phyloP scores from a whole-genome alignment of 23 red algal species.

The Agarophyton chilense region DNA sequence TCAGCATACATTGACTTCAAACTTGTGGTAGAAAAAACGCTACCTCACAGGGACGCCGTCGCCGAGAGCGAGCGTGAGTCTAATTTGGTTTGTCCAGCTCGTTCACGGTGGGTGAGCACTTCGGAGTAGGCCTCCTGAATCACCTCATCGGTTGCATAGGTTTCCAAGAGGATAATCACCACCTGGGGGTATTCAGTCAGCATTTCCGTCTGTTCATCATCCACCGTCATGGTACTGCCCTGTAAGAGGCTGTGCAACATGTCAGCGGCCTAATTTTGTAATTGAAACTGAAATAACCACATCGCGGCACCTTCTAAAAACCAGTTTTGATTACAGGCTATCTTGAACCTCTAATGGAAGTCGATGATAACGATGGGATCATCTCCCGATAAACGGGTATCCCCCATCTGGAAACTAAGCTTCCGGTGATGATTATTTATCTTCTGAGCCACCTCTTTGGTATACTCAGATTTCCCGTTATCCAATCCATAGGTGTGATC shows the following conservation, averaged over 20 bases:
- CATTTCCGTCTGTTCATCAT: neutral
- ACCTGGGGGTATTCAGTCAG: neutral
- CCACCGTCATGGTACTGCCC: neutral
- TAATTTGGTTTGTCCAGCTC: too few relatives aligned
- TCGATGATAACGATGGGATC: neutral
- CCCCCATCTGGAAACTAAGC: neutral
- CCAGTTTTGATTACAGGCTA: neutral
- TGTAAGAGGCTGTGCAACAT: neutral
- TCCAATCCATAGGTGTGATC: neutral
- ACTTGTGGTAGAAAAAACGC: neutral
- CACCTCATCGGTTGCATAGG: too few relatives aligned
- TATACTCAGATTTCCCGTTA: neutral
- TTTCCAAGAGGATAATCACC: too few relatives aligned
- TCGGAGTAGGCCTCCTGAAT: too few relatives aligned
- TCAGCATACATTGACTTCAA: neutral
- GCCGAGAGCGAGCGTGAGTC: too few relatives aligned
- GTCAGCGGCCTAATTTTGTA: neutral
- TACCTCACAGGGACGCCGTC: neutral
- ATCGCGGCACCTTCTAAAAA: neutral
- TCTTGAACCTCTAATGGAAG: neutral
- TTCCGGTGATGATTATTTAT: too few relatives aligned
- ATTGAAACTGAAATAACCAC: neutral
- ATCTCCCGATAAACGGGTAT: neutral
- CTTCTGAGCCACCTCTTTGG: too few relatives aligned
- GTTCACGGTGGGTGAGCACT: too few relatives aligned